phyloP scores from a whole-genome alignment of 192 early-diverging fungal genomes.

The Backusella mclennaniae region DNA sequence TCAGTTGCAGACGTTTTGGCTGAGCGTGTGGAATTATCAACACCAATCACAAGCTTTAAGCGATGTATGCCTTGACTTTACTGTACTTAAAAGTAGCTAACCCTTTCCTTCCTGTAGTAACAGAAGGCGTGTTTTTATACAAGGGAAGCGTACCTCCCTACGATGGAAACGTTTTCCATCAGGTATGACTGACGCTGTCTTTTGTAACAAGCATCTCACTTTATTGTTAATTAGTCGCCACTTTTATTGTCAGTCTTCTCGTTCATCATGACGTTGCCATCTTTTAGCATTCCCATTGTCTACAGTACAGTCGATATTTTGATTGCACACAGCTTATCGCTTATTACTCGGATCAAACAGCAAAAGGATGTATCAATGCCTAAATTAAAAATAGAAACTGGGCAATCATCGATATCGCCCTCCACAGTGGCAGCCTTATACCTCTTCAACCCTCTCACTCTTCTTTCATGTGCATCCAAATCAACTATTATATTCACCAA shows the following conservation, averaged over 20 bases:
- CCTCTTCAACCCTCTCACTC: slow-evolving; percentile 84
- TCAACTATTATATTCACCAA: slow-evolving; percentile 79
- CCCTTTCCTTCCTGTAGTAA: slow-evolving; percentile 46
- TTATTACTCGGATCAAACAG: slow-evolving; percentile 53
- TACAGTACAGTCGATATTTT: slow-evolving; percentile 67
- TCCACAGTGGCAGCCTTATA: slow-evolving; percentile 41
- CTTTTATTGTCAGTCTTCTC: slow-evolving; percentile 74
- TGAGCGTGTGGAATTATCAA: slow-evolving; percentile 73
- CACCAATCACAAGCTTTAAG: slow-evolving; percentile 87
- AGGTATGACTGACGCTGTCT: slow-evolving; percentile 44
- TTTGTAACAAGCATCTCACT: background rate
- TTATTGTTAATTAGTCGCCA: slow-evolving; percentile 50
- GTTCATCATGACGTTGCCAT: slow-evolving; percentile 54
- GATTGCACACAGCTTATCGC: slow-evolving; percentile 57
- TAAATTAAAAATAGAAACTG: slow-evolving; percentile 31
- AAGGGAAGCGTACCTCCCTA: slow-evolving; percentile 76
- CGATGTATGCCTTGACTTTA: slow-evolving; percentile 46
- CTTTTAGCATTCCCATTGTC: slow-evolving; percentile 44
- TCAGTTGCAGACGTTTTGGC: slow-evolving; percentile 45
- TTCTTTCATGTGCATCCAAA: slow-evolving; percentile 70
- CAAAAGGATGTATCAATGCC: background rate
- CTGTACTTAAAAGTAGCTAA: background rate
- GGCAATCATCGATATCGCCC: slow-evolving; percentile 15
- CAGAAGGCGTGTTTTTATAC: slow-evolving; percentile 84
- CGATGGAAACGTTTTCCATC: slow-evolving; percentile 87